Percentiles rank a stretch among this genome's conserved stretches.
Evolutionary conservation across 768 basidiomycete species (phyloP).

Genomic region (Dentipellis fragilis): DNA sequence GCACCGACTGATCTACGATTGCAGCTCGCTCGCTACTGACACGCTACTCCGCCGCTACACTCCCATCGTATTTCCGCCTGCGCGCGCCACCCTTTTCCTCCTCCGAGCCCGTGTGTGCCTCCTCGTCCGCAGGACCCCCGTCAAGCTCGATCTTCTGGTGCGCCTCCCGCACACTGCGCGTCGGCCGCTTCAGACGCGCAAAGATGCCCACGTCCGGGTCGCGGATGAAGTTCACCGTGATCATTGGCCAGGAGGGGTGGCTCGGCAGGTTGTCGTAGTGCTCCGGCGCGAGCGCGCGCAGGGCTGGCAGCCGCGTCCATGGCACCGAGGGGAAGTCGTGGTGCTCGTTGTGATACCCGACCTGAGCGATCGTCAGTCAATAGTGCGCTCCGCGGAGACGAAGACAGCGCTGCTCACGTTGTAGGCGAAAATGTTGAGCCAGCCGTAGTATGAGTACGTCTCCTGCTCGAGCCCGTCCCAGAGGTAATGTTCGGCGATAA

Average conservation of each 20-base stretch:
- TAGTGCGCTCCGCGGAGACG: background rate
- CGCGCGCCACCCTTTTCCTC: background rate
- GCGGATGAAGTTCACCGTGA: constrained; percentile 88
- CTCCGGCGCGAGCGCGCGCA: constrained; percentile 79
- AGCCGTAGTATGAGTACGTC: constrained; percentile 95
- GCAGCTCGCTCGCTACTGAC: background rate
- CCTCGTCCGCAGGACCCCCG: constrained; percentile 12
- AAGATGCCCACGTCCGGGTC: constrained; percentile 85
- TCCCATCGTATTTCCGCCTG: background rate
- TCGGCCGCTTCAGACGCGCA: constrained; percentile 66
- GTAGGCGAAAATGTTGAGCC: constrained; percentile 82
- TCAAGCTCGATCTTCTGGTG: constrained; percentile 7
- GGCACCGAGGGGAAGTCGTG: constrained; percentile 96
- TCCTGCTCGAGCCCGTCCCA: constrained; percentile 91
- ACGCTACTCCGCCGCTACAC: background rate
- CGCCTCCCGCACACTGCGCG: background rate
- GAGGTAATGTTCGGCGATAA: constrained; percentile 95
- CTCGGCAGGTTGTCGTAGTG: constrained; percentile 84
- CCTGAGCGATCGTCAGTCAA: constrained; percentile 32
- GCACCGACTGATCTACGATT: background rate
- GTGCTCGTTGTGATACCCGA: constrained; percentile 99
- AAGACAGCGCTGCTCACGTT: constrained; percentile 48
- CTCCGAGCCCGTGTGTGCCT: background rate
- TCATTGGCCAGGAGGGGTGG: constrained; percentile 92
- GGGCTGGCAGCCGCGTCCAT: constrained; percentile 85